Evolutionary conservation across 2,329 filamentous ascomycete genomes (phyloP).

Genomic region (Pyrenochaeta sp.): DNA sequence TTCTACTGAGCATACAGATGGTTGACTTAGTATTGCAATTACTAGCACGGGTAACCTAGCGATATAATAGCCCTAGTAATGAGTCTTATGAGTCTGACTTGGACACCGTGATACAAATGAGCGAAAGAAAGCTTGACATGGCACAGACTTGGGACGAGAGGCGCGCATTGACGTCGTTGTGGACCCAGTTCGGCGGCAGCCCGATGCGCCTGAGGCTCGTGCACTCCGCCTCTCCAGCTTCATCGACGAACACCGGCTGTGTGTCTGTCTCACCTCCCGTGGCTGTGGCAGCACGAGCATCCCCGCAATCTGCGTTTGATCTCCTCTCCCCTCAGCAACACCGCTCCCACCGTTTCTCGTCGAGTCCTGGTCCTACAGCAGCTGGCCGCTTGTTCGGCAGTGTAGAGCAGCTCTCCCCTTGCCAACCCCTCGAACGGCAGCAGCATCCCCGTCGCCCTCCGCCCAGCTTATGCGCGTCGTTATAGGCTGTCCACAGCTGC

Average conservation of each 20-base stretch:
- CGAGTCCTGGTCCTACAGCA: constrained; percentile 5
- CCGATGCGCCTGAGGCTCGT: constrained; percentile 20
- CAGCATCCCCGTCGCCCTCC: constrained; percentile 33
- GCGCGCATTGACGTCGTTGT: constrained; percentile 30
- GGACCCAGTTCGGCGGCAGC: constrained; percentile 15
- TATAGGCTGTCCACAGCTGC: constrained; percentile 22
- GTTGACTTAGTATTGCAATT: no score
- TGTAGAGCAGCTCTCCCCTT: constrained; percentile 20
- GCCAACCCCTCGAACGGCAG: constrained; percentile 35
- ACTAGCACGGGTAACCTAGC: no score
- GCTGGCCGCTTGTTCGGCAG: constrained; percentile 19
- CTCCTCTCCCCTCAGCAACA: constrained; percentile 6
- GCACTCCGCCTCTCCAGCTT: constrained; percentile 22
- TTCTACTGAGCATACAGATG: no score
- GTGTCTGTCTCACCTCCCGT: constrained; percentile 21
- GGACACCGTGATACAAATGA: neutral
- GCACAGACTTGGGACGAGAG: constrained; percentile 10
- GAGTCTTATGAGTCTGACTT: neutral
- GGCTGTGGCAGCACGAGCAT: constrained; percentile 26
- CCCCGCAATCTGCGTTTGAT: constrained; percentile 15
- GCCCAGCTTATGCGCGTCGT: constrained; percentile 41
- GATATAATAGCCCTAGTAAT: no score
- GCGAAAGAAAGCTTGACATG: constrained; percentile 1
- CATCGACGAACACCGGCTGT: constrained; percentile 14
- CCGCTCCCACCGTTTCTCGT: neutral